Evolutionary conservation across 2,329 filamentous ascomycete genomes (phyloP).

Genomic region (Tolypocladium pustulatum): DNA sequence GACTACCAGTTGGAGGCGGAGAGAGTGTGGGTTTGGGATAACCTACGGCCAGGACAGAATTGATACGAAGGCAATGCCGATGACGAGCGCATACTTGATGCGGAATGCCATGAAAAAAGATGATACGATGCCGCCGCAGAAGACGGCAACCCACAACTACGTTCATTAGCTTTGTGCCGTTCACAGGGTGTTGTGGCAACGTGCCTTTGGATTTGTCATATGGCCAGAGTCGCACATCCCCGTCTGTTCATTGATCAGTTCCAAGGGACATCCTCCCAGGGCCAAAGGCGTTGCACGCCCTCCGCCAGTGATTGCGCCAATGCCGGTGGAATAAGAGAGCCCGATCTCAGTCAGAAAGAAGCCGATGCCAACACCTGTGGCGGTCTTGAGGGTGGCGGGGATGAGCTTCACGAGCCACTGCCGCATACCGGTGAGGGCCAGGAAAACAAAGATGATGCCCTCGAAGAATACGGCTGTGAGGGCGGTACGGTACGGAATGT

Average conservation of each 20-base stretch:
- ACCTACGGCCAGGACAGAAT: constrained; percentile 65
- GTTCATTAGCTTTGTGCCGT: constrained; percentile 1
- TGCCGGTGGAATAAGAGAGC: constrained; percentile 69
- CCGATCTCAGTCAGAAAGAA: constrained; percentile 55
- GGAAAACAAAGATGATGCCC: constrained; percentile 52
- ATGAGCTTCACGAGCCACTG: constrained; percentile 63
- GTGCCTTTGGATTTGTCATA: constrained; percentile 66
- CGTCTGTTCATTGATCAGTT: constrained; percentile 34
- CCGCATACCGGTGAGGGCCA: constrained; percentile 57
- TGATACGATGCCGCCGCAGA: constrained; percentile 69
- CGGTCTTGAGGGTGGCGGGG: constrained; percentile 53
- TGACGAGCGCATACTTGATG: constrained; percentile 64
- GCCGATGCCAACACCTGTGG: constrained; percentile 55
- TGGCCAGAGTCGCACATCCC: constrained; percentile 48
- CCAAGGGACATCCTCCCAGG: constrained; percentile 60
- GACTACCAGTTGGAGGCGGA: neutral
- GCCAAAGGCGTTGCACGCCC: constrained; percentile 56
- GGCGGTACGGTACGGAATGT: constrained; percentile 47
- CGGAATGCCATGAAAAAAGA: constrained; percentile 72
- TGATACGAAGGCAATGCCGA: constrained; percentile 62
- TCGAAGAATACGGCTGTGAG: constrained; percentile 56
- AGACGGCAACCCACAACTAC: constrained; percentile 76
- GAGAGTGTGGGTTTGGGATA: neutral
- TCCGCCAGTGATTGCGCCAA: constrained; percentile 69
- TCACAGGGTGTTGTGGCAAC: constrained; percentile 6